Evolutionary conservation across 2,329 filamentous ascomycete genomes (phyloP).

Genomic region (Fusarium redolens): DNA sequence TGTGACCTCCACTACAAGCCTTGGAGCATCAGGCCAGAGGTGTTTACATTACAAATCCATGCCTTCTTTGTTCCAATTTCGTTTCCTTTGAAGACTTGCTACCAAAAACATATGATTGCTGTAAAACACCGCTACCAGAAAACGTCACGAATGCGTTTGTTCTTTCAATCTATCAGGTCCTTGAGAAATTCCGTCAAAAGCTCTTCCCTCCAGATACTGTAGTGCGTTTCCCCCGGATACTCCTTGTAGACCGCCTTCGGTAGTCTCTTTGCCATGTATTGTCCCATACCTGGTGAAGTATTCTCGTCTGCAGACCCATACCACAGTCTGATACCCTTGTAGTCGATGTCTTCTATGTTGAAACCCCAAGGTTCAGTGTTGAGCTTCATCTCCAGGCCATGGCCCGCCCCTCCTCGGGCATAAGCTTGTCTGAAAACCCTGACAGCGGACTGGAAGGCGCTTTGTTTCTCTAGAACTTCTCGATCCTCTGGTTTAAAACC

Average conservation of each 20-base stretch:
- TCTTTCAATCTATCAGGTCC: neutral
- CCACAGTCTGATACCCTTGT: neutral
- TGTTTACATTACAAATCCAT: neutral
- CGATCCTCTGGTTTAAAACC: neutral
- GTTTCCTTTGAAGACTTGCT: neutral
- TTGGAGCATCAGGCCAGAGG: neutral
- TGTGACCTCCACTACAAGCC: too few relatives aligned
- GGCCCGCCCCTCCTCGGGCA: neutral
- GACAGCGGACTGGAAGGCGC: neutral
- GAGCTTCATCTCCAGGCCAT: neutral
- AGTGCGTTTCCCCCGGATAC: neutral
- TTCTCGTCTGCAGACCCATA: constrained; percentile 5
- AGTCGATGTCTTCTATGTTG: neutral
- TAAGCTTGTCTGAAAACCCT: neutral
- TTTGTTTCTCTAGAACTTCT: neutral
- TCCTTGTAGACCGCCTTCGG: neutral
- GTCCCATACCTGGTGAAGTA: neutral
- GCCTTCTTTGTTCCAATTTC: neutral
- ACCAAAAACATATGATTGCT: too few relatives aligned
- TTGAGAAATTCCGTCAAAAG: neutral
- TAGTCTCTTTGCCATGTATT: neutral
- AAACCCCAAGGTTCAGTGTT: constrained; percentile 2
- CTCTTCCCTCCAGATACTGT: neutral
- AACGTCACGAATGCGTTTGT: neutral
- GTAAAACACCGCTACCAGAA: fast-evolving